Evolutionary conservation across 768 basidiomycete genomes (phyloP).

Genomic region (Tricholoma furcatifolium): DNA sequence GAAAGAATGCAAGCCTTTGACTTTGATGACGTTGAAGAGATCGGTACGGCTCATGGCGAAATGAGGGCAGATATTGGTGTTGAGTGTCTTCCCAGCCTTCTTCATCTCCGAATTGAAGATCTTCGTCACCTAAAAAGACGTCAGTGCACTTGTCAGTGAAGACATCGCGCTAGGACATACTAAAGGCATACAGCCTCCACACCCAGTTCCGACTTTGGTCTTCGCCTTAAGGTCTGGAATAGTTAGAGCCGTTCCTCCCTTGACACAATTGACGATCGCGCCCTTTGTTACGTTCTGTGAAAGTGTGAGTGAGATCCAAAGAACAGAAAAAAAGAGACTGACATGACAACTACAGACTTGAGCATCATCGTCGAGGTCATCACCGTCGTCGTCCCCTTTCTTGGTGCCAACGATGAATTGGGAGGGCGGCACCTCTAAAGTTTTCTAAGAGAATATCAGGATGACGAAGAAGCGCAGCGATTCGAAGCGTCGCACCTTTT

Average conservation of each 20-base stretch:
- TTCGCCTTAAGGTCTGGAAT: conserved; percentile 56
- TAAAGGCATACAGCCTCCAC: conserved; percentile 72
- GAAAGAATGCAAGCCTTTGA: conserved; percentile 61
- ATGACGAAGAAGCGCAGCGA: not conserved
- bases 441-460: conserved; percentile 44
- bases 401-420: conserved; percentile 62
- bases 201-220: conserved; percentile 73
- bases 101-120: conserved; percentile 61
- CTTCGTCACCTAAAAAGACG: conserved; percentile 15
- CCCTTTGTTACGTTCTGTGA: conserved; percentile 60
- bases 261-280: conserved; percentile 47
- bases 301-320: not conserved
- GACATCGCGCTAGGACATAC: conserved; percentile 18
- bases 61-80: conserved; percentile 63
- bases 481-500: conserved; percentile 42
- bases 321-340: not conserved
- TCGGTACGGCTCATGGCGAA: conserved; percentile 65
- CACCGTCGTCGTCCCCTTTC: conserved; percentile 55
- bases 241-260: conserved; percentile 41
- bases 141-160: not conserved
- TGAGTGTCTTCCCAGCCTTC: conserved; percentile 58
- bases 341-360: conserved; percentile 70
- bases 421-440: conserved; percentile 61
- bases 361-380: conserved; percentile 68
- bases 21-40: conserved; percentile 62